phyloP scores from a whole-genome alignment of 2,329 filamentous ascomycete species.

The Aphanocladium album region DNA sequence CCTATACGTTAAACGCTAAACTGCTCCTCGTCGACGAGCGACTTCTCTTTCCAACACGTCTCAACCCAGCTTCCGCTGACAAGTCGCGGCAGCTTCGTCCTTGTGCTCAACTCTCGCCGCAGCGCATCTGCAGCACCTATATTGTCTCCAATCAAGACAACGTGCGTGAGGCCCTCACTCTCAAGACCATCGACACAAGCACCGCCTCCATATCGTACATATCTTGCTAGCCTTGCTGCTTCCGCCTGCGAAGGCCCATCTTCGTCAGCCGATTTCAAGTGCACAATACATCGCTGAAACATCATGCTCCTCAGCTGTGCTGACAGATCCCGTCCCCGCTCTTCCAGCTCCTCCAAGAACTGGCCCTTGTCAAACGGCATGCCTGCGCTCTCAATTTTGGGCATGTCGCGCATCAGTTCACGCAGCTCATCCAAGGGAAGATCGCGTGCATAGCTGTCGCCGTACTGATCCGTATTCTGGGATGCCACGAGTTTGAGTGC shows the following conservation, averaged over 20 bases:
- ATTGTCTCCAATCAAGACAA: constrained; percentile 42
- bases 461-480: constrained; percentile 66
- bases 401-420: constrained; percentile 45
- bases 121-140: constrained; percentile 36
- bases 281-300: constrained; percentile 43
- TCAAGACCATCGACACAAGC: constrained; percentile 45
- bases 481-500: constrained; percentile 49
- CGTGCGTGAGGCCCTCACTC: constrained; percentile 61
- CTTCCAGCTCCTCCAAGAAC: constrained; percentile 52
- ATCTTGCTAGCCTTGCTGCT: constrained; percentile 45
- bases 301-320: constrained; percentile 45
- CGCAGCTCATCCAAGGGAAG: constrained; percentile 58
- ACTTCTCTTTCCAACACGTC: constrained; percentile 74
- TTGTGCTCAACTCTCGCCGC: constrained; percentile 39
- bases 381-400: constrained; percentile 36
- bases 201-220: constrained; percentile 67
- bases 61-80: constrained; percentile 70
- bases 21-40: constrained; percentile 72
- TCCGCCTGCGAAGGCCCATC: constrained; percentile 27
- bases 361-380: constrained; percentile 37
- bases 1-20: constrained; percentile 31
- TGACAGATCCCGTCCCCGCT: constrained; percentile 49
- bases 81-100: constrained; percentile 58
- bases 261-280: constrained; percentile 30
- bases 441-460: constrained; percentile 78